phyloP scores from a whole-genome alignment of 2,329 filamentous ascomycete genomes.

The Cadophora malorum region DNA sequence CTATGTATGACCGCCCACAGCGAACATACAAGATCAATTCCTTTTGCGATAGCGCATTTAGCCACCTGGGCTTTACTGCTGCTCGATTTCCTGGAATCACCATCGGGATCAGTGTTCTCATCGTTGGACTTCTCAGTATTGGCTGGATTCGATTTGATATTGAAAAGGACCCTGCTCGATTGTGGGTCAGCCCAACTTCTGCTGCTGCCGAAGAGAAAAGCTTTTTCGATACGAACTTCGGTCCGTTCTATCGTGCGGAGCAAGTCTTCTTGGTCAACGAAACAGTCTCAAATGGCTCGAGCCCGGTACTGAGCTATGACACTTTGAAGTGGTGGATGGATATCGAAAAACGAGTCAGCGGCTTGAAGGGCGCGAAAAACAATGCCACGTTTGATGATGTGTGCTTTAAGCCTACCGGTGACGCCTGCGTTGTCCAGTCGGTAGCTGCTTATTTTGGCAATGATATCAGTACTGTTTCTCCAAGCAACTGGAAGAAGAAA shows the following conservation, averaged over 20 bases:
- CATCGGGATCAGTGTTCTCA: slow-evolving; percentile 74
- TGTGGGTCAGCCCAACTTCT: slow-evolving; percentile 97
- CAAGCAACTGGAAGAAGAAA: slow-evolving; percentile 72
- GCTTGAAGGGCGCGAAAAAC: slow-evolving; percentile 72
- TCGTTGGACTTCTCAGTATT: slow-evolving; percentile 80
- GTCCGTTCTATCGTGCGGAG: slow-evolving; percentile 93
- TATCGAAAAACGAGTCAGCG: slow-evolving; percentile 78
- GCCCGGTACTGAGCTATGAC: slow-evolving; percentile 86
- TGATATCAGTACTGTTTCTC: slow-evolving; percentile 65
- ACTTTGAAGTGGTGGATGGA: slow-evolving; percentile 94
- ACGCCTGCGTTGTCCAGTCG: slow-evolving; percentile 91
- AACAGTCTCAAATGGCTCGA: slow-evolving; percentile 64
- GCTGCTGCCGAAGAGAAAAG: slow-evolving; percentile 89
- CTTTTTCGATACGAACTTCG: slow-evolving; percentile 93
- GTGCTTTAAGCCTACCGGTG: slow-evolving; percentile 91
- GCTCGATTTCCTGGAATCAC: slow-evolving; percentile 86
- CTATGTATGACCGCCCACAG: slow-evolving; percentile 79
- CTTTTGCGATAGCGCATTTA: slow-evolving; percentile 80
- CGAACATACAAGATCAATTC: slow-evolving; percentile 85
- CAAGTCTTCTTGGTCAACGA: slow-evolving; percentile 96
- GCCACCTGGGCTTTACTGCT: slow-evolving; percentile 77
- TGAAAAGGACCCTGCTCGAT: slow-evolving; percentile 84
- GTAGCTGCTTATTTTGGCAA: slow-evolving; percentile 87
- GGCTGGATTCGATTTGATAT: slow-evolving; percentile 91
- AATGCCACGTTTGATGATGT: slow-evolving; percentile 79